Evolutionary conservation across 2,329 filamentous ascomycete genomes (phyloP).

Genomic region (Paradendryphiella salina): DNA sequence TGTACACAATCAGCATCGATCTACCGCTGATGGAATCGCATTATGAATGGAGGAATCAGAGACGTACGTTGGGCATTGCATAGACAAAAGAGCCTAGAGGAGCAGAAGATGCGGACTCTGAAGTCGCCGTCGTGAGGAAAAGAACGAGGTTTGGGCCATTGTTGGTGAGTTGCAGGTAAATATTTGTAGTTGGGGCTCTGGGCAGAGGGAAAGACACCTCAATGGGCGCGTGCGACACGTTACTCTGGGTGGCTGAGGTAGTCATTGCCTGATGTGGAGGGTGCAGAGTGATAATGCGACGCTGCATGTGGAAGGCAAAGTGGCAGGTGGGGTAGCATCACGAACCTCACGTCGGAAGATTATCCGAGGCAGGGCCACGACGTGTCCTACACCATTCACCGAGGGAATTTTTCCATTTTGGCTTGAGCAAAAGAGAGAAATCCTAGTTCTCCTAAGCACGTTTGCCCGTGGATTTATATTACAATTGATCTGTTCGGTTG

Average conservation of each 20-base stretch:
- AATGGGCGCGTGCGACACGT: conserved; percentile 47
- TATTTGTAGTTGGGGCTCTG: conserved; percentile 58
- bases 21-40: background rate
- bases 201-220: conserved; percentile 63
- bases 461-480: background rate
- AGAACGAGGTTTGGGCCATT: conserved; percentile 58
- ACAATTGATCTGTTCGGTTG: background rate
- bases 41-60: background rate
- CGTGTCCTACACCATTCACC: background rate
- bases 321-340: conserved; percentile 9
- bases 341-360: background rate
- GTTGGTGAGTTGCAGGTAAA: conserved; percentile 62
- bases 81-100: conserved; percentile 88
- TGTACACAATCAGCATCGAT: conserved; percentile 25
- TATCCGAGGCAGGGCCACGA: background rate
- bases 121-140: conserved; percentile 58
- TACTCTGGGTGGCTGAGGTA: conserved; percentile 14
- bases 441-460: too few relatives aligned
- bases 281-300: conserved; percentile 5
- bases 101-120: conserved; percentile 45
- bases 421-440: background rate
- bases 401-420: too few relatives aligned
- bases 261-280: conserved; percentile 24
- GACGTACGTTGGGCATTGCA: conserved; percentile 80
- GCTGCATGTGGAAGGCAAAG: background rate